Evolutionary conservation across 352 stramenopile species (phyloP).

Genomic region (Globisporangium radiosum): DNA sequence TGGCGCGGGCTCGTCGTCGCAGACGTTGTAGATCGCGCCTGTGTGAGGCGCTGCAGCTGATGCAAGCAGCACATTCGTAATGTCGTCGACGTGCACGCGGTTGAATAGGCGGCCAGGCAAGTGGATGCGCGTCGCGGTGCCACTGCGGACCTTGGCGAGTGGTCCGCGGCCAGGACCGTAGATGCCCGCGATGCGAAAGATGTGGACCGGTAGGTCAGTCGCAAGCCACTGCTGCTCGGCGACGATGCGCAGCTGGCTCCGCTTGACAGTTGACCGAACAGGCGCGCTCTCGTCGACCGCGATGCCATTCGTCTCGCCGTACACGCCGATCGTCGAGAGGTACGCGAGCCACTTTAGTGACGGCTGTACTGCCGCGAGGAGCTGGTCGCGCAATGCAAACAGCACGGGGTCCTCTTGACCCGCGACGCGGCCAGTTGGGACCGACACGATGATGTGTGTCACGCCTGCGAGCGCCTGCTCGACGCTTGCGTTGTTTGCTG

Average conservation of each 20-base stretch:
- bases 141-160: constrained; percentile 70
- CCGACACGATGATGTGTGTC: constrained; percentile 77
- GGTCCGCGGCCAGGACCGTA: constrained; percentile 85
- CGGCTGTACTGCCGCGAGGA: constrained; percentile 31
- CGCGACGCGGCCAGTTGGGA: constrained; percentile 39
- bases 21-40: constrained; percentile 85
- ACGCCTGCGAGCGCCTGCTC: constrained; percentile 41
- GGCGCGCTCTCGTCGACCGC: constrained; percentile 81
- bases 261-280: constrained; percentile 47
- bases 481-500: constrained; percentile 23
- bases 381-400: constrained; percentile 25
- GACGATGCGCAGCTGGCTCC: constrained; percentile 71
- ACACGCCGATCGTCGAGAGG: constrained; percentile 92
- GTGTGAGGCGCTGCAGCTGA: constrained; percentile 58
- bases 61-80: constrained; percentile 68
- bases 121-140: constrained; percentile 58
- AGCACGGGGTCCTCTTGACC: constrained; percentile 71
- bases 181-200: constrained; percentile 90
- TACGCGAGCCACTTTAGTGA: constrained; percentile 86
- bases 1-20: constrained; percentile 83
- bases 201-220: constrained; percentile 55
- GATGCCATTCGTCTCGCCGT: constrained; percentile 82
- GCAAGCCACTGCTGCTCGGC: constrained; percentile 78
- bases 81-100: constrained; percentile 89
- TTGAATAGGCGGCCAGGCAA: constrained; percentile 80